Evolutionary conservation across 192 early-diverging fungal species (phyloP), one percentile per base, ranked within the genome.

Genomic region (Backusella liffmaniae): DNA sequence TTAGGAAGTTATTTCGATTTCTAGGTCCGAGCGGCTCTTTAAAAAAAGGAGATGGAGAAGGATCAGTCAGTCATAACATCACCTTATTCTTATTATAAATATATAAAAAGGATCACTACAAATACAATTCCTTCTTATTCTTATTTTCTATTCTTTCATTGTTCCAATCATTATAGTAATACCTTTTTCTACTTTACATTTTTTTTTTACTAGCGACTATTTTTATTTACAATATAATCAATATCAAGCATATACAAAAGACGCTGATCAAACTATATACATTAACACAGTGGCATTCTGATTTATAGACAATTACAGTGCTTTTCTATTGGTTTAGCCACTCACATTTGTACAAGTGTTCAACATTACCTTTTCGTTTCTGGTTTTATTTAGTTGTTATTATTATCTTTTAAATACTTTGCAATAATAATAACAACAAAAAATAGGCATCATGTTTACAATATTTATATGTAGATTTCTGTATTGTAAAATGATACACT

Each of bases 41-140:
- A 62, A 62, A 62, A 62, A 62, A 62, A 62, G 56, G 56, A 62
- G 56, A 62, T 62, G 56, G 26, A 62, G 56, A 62, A 29, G 56
- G 23, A 62, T 62, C 56, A 62, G 56, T 62, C 56, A 62, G 56
- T 62, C 56, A 62, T 62, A 29, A 29, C 18, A 62, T 62, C 56
- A 59, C 56, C 56, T 59, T 59, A 59, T 26, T 56, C 9, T 56
- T 62, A 29, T 62, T 62, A 26, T 62, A 49, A 49, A 49, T 49
- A 49, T 49, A 49, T 49, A 49, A 49, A 49, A n/a, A n/a, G 18
- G 15, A 8, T 49, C 46, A 49, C 46, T 49, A 49, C 46, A 49
- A 15, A n/a, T 49, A 49, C 46, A 49, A 49, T 49, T 49, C 56
- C 23, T 29, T 62, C 56, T 62, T 62, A 30, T 29, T 62, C 56